Base-by-base conservation (phyloP, 805 yeast species). In the Pichia cabralensis region DNA sequence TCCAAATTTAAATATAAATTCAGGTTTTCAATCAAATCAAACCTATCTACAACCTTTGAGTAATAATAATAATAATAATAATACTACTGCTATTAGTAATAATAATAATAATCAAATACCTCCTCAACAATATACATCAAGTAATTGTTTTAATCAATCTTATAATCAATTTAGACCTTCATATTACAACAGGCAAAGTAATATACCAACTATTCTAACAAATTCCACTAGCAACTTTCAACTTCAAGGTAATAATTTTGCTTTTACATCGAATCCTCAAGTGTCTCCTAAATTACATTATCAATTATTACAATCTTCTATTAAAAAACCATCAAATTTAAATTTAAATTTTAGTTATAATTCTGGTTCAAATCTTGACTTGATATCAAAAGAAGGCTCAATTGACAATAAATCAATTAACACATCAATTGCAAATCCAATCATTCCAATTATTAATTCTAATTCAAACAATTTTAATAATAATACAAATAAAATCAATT, bases 321-420 rank as follows among this genome's bases (percentile, higher is more conserved):
- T 37, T 8, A 36, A 26, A 23, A 47, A 45, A 31, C 44, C 49
- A 10, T 50, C 54, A 5, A 45, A 52, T 13, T 48, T 49, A 2
- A 35, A 45, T 10, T 39, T 45, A 11, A 32, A 42, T 5, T 42
- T 44, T 15, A n/a, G n/a, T n/a, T n/a, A n/a, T n/a, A n/a, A n/a
- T 46, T 15, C 45, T 41, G 26, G 40, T 42, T 18, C n/a, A n/a
- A n/a, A n/a, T n/a, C n/a, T n/a, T n/a, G n/a, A n/a, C n/a, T n/a
- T n/a, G n/a, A n/a, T n/a, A n/a, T n/a, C n/a, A n/a, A n/a, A n/a
- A n/a, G n/a, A n/a, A n/a, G n/a, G n/a, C n/a, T n/a, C n/a, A n/a
- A n/a, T n/a, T n/a, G n/a, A n/a, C n/a, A n/a, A n/a, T n/a, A n/a
- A n/a, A 42, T 44, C 50, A 26, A 36, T 46, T 10, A 52, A 49